Conservation (phyloP, 108 stramenopile species). For the Cyclotella distinguenda region DNA sequence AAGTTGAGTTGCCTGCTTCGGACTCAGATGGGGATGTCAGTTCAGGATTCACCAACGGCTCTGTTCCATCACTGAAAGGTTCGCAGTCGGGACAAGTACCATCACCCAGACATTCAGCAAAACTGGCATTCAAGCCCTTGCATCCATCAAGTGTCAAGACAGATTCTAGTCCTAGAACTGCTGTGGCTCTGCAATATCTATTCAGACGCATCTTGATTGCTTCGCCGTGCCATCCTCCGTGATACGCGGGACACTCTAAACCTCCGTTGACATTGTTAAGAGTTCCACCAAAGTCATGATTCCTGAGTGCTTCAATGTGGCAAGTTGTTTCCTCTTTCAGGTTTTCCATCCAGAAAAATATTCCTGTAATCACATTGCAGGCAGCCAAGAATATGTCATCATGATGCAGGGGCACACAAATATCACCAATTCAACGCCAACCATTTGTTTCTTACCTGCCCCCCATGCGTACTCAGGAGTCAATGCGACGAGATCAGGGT, state of each 20-base stretch:
- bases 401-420: background rate
- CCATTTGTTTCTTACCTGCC: too few relatives aligned
- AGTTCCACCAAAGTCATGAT: conserved; percentile 44
- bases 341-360: conserved; percentile 53
- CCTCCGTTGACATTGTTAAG: conserved; percentile 48
- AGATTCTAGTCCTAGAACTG: conserved; percentile 27
- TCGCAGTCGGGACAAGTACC: conserved; percentile 40
- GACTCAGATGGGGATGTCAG: background rate
- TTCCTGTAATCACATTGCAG: background rate
- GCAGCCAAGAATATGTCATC: background rate
- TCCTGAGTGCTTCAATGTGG: conserved; percentile 36
- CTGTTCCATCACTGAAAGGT: conserved; percentile 18
- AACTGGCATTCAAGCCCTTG: conserved; percentile 29
- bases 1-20: background rate
- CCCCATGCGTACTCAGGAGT: conserved; percentile 45
- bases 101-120: conserved; percentile 44
- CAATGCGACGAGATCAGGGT: conserved; percentile 45
- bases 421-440: background rate
- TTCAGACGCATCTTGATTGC: conserved; percentile 49
- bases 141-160: conserved; percentile 39
- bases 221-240: conserved; percentile 45
- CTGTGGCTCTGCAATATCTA: conserved; percentile 42
- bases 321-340: conserved; percentile 49
- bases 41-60: too few relatives aligned
- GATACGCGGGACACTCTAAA: conserved; percentile 47